phyloP scores from a whole-genome alignment of 352 stramenopile genomes.

The Phytopythium chamaehyphon region DNA sequence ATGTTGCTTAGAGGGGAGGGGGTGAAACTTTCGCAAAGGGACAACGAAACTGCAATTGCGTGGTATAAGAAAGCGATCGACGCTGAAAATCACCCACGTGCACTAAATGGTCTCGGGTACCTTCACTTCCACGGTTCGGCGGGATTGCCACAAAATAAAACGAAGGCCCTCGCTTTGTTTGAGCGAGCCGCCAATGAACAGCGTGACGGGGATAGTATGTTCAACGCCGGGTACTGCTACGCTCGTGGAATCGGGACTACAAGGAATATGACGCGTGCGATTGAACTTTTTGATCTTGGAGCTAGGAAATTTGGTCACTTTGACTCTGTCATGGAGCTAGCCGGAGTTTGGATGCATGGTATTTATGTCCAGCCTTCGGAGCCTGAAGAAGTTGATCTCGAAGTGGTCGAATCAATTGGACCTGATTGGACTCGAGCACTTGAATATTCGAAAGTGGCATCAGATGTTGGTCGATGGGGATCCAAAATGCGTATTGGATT shows the following conservation, averaged over 20 bases:
- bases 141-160: slow-evolving; percentile 69
- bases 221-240: slow-evolving; percentile 87
- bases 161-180: slow-evolving; percentile 77
- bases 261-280: slow-evolving; percentile 46
- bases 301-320: slow-evolving; percentile 82
- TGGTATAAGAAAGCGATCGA: slow-evolving; percentile 72
- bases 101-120: slow-evolving; percentile 88
- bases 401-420: not conserved
- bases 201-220: slow-evolving; percentile 86
- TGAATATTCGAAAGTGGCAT: slow-evolving; percentile 56
- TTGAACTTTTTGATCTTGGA: slow-evolving; percentile 57
- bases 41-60: slow-evolving; percentile 69
- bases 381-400: not conserved
- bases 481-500: slow-evolving; percentile 52
- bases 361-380: slow-evolving; percentile 17
- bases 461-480: slow-evolving; percentile 62
- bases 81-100: slow-evolving; percentile 59
- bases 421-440: slow-evolving; percentile 15
- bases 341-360: slow-evolving; percentile 46
- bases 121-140: slow-evolving; percentile 83
- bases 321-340: slow-evolving; percentile 74
- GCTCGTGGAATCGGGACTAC: slow-evolving; percentile 52
- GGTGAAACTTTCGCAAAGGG: slow-evolving; percentile 20
- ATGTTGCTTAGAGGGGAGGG: slow-evolving; percentile 90
- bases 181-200: slow-evolving; percentile 68